phyloP scores from a whole-genome alignment of 192 early-diverging fungal species.

The Lobosporangium transversale region DNA sequence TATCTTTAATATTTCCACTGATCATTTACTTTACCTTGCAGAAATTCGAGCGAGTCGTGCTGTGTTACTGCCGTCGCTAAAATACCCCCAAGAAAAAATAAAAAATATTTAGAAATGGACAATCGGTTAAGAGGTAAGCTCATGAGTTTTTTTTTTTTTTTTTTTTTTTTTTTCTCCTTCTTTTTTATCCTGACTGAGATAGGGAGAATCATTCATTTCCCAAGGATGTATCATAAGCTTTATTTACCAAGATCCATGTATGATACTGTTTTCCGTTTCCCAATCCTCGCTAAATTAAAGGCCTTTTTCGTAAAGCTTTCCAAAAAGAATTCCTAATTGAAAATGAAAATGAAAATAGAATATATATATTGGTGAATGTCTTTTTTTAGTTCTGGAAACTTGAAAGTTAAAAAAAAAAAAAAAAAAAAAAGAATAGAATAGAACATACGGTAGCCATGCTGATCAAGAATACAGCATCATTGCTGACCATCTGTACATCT shows the following conservation, averaged over 20 bases:
- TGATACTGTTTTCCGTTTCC: constrained; percentile 77
- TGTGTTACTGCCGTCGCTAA: constrained; percentile 44
- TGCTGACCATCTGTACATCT: constrained; percentile 72
- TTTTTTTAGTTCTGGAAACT: too few species aligned
- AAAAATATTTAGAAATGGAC: too few species aligned
- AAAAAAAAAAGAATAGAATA: too few species aligned
- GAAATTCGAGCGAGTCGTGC: constrained; percentile 48
- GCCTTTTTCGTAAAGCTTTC: constrained; percentile 72
- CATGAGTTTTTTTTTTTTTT: constrained; percentile 42
- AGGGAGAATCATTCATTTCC: too few species aligned
- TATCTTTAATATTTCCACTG: not conserved
- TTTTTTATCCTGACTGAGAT: not conserved
- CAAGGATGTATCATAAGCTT: too few species aligned
- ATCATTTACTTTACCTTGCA: constrained; percentile 39
- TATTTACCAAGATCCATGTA: constrained; percentile 78
- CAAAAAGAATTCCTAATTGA: constrained; percentile 74
- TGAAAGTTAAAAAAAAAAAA: too few species aligned
- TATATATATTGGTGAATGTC: not conserved
- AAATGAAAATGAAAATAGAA: too few species aligned
- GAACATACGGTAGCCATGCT: constrained; percentile 70
- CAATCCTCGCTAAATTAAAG: constrained; percentile 66
- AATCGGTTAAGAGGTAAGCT: too few species aligned
- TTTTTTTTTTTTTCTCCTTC: constrained; percentile 2
- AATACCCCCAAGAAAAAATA: not conserved
- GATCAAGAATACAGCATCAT: constrained; percentile 74